These are phyloP conservation scores for Corylus americana DNA, from an alignment of 306 rosid species.

Conservation along the genomic window DNA sequence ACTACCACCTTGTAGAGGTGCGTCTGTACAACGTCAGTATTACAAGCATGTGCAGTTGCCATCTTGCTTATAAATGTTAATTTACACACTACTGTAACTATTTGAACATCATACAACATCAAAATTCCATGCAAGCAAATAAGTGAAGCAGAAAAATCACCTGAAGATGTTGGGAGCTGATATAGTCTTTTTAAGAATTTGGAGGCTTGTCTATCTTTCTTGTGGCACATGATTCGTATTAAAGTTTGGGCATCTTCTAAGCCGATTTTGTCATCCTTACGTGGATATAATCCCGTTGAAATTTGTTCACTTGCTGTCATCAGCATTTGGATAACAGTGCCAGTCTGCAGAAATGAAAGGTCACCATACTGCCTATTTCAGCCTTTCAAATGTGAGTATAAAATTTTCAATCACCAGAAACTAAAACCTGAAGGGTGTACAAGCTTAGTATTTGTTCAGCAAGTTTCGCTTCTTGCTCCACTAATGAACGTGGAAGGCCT, in stretches of 20 bases:
- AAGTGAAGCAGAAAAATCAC: slow-evolving; percentile 22
- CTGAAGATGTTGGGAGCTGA: slow-evolving; percentile 60
- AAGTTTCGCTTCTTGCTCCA: slow-evolving; percentile 47
- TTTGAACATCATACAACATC: background rate
- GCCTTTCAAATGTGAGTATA: background rate
- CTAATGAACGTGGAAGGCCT: slow-evolving; percentile 52
- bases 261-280: slow-evolving; percentile 17
- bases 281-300: slow-evolving; percentile 38
- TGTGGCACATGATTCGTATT: slow-evolving; percentile 56
- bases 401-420: slow-evolving; percentile 3
- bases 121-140: background rate
- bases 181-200: slow-evolving; percentile 45
- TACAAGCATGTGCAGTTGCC: background rate
- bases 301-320: slow-evolving; percentile 51
- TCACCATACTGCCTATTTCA: slow-evolving; percentile 13
- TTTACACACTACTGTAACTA: background rate
- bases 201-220: slow-evolving; percentile 57
- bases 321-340: slow-evolving; percentile 49
- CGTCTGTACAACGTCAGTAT: background rate
- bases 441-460: slow-evolving; percentile 45
- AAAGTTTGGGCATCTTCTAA: slow-evolving; percentile 44
- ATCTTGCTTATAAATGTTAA: slow-evolving; percentile 9
- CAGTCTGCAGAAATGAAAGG: slow-evolving; percentile 39
- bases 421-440: slow-evolving; percentile 55
- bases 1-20: background rate